These are phyloP conservation scores for Athelia sp. DNA, from an alignment of 1,284 basidiomycete species.

Conservation along the genomic window DNA sequence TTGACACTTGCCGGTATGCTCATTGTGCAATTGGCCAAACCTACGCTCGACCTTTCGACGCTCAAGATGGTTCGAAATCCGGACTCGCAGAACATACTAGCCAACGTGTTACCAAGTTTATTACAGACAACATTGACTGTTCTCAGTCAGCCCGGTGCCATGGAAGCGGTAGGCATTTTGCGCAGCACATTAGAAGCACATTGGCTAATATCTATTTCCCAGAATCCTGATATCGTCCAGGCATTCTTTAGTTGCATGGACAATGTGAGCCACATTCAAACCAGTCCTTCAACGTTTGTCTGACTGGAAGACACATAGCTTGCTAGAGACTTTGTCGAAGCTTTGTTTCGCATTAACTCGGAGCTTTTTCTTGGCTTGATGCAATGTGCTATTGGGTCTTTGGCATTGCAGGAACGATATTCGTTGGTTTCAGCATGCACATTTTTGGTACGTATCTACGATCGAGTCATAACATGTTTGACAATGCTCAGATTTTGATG, in stretches of 20 bases:
- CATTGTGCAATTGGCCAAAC: constrained; percentile 75
- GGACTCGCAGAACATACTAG: constrained; percentile 42
- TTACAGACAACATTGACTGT: constrained; percentile 55
- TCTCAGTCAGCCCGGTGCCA: constrained; percentile 55
- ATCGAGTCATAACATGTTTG: neutral
- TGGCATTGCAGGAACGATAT: constrained; percentile 82
- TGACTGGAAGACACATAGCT: constrained; percentile 38
- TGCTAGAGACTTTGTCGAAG: constrained; percentile 66
- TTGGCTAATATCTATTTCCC: constrained; percentile 1
- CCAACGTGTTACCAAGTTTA: constrained; percentile 51
- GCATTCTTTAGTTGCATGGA: constrained; percentile 82
- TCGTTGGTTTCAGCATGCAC: constrained; percentile 78
- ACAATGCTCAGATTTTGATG: constrained; percentile 1
- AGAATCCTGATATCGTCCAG: constrained; percentile 88
- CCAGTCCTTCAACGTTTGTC: no score
- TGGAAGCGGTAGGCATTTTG: constrained; percentile 57
- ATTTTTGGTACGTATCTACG: constrained; percentile 61
- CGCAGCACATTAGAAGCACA: neutral
- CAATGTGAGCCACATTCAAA: constrained; percentile 35
- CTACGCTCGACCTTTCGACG: constrained; percentile 42
- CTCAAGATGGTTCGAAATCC: constrained; percentile 31
- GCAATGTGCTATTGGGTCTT: constrained; percentile 63
- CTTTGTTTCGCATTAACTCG: constrained; percentile 65
- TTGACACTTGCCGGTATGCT: constrained; percentile 75
- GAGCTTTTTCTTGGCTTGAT: constrained; percentile 69